Evolutionary conservation across 768 basidiomycete species (phyloP), one percentile per base, ranked within the genome.

Genomic region (Candolleomyces efflorescens): DNA sequence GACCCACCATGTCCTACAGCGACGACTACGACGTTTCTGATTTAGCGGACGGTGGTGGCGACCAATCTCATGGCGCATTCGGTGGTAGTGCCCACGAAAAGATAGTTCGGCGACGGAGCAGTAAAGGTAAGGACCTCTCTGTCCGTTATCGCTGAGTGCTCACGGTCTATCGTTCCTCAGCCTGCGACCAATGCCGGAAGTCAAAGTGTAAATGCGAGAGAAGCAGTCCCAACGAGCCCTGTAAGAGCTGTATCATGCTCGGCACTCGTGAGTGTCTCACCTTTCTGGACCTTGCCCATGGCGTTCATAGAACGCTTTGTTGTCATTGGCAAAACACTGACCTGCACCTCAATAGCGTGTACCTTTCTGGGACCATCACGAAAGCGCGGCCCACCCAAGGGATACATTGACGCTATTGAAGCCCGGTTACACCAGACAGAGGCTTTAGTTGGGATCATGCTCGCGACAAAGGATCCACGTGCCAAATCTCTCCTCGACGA

Each of bases 351-450:
- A 57, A 26, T 66, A 90, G 87, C 82, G 18, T 91, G 89, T 67
- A 90, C 90, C 0, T 90, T 89, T 71, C 77, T 90, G 41, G 87
- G 87, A 2, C 88, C 88, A 7, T 90, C 89, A 12, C 82, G 87
- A 63, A 89, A 89, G 68, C 87, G 92, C 62, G 92, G 92, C 2
- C 89, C 90, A 3, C 90, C 91, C n/a, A 92, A 92, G 67, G 93
- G 93, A 1, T 96, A 96, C 76, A 94, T 96, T 67, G 92, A 95
- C 65, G 92, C 92, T 26, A 93, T 96, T 64, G 93, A 96, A 72
- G 89, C 90, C 13, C 84, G 92, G 13, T 75, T 96, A 5, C 94
- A 96, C 63, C 91, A 95, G 67, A 91, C 92, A 17, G 93, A 96
- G 69, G 93, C 93, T 0, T 77, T 96, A 43, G 77, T 96, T 26